phyloP scores from a whole-genome alignment of 2,329 filamentous ascomycete genomes.

The Alternaria infectoria region DNA sequence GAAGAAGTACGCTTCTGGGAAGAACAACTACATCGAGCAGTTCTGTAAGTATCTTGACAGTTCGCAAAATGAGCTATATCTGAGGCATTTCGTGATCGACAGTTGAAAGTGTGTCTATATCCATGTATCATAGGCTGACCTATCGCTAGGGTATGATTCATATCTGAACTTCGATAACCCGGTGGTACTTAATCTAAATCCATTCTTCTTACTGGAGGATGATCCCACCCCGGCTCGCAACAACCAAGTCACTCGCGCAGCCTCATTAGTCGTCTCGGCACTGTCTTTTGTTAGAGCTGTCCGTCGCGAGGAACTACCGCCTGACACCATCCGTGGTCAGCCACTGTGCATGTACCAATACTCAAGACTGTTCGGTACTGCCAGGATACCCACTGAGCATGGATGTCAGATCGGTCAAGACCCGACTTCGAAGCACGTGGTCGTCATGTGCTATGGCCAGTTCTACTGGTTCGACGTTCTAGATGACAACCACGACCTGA shows the following conservation, averaged over 20 bases:
- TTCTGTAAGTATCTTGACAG: slow-evolving; percentile 75
- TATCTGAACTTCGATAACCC: slow-evolving; percentile 98
- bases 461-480: slow-evolving; percentile 99
- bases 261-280: slow-evolving; percentile 88
- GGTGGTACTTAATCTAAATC: slow-evolving; percentile 95
- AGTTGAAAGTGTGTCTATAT: slow-evolving; percentile 2
- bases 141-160: slow-evolving; percentile 85
- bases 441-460: slow-evolving; percentile 92
- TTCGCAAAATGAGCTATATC: neutral
- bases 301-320: slow-evolving; percentile 87
- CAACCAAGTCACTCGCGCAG: slow-evolving; percentile 93
- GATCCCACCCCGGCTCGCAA: slow-evolving; percentile 95
- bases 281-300: slow-evolving; percentile 93
- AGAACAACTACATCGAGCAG: slow-evolving; percentile 97
- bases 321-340: slow-evolving; percentile 81
- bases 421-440: slow-evolving; percentile 87
- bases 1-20: slow-evolving; percentile 86
- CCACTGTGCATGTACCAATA: slow-evolving; percentile 99
- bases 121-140: slow-evolving; percentile 27
- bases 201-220: slow-evolving; percentile 96
- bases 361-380: slow-evolving; percentile 91
- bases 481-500: slow-evolving; percentile 90
- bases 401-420: slow-evolving; percentile 97
- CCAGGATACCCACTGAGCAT: slow-evolving; percentile 89
- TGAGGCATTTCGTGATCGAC: slow-evolving; percentile 11